Evolutionary conservation across 1,284 basidiomycete genomes (phyloP), one percentile per base, ranked within the genome.

Genomic region (Mycena sp.): DNA sequence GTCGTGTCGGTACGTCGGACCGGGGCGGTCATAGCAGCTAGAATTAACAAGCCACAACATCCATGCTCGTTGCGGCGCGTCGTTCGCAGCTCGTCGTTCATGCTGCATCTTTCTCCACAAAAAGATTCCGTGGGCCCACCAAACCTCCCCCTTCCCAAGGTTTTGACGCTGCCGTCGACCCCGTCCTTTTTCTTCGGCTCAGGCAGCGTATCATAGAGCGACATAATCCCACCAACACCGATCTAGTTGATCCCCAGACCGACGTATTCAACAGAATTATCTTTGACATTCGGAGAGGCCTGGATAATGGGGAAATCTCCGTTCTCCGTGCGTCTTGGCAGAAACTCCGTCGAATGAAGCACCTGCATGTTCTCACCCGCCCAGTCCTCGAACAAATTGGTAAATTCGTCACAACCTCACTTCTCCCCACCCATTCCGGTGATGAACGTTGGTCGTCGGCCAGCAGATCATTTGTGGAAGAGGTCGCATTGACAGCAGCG

Each of bases 401-500:
- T 40, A 48, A 29, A 29, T 35, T 67, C 17, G 35, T 38, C 29
- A 35, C 43, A 46, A 17, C 51, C 14, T 48, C 64, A 10, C 55
- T 69, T 35, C 67, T 55, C 41, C 53, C 63, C 51, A 16, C 57
- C 58, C 46, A 64, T 9, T 35, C 50, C 28, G 40, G 26, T 19
- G 59, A 57, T 23, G 21, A 65, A 19, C 38, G 49, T 26, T 80
- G 74, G 73, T 67, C 71, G 60, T 61, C 71, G 21, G 61, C 70
- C 26, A 74, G 79, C 30, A 69, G 71, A 46, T 66, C 67, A 30
- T 69, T 73, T 17, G 70, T 84, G 16, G 79, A 83, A 61, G 77
- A 82, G 51, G 81, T 90, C 46, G 83, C 85, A 7, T 58, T 89
- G 21, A 61, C 71, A 29, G 76, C 81, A 19, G 80, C 83, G 3